Base-by-base conservation (phyloP, 2,329 filamentous ascomycete genomes). In the Hortaea werneckii region DNA sequence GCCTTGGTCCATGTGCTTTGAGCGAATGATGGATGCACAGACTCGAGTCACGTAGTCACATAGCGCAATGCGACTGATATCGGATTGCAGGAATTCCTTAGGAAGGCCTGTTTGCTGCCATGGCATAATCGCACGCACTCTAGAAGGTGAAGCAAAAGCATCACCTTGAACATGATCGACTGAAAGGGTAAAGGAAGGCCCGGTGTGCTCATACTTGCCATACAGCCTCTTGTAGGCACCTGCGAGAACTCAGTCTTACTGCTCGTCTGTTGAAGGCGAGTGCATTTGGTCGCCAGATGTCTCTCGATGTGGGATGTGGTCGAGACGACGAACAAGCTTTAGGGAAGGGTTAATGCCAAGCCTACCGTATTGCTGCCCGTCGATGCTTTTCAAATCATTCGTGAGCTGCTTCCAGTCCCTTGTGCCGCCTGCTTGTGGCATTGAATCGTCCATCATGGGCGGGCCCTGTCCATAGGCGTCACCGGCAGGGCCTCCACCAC, bases 161-260 rank as follows among this genome's bases (percentile, higher is more conserved):
- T 63, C 60, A 29, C 54, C 54, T 50, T 64, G 62, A 6, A 65
- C 58, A 37, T 63, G 57, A 42, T 64, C 59, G 47, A 65, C 48
- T n/a, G 51, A 54, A 26, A 64, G 54, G 6, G 54, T 52, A 47
- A 62, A 64, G 12, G 27, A 40, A 13, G 49, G 49, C 8, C 53
- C 50, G 20, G 35, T 40, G 44, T 62, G 56, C 7, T 48, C 37
- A 45, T 59, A 64, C 38, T 49, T 52, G 39, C 58, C 57, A 26
- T 50, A 47, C 6, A 64, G 52, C 42, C 54, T 53, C 37, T 62
- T 62, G 53, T 63, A 63, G 5, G 59, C 55, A 34, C 60, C 60
- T 64, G 52, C 37, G 37, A 43, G 8, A 11, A 11, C 29, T 43
- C 4, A 42, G 10, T 7, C 34, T 29, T 27, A 35, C 41, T 13